phyloP scores from a whole-genome alignment of 2,329 filamentous ascomycete genomes.

The Aspergillus piperis region DNA sequence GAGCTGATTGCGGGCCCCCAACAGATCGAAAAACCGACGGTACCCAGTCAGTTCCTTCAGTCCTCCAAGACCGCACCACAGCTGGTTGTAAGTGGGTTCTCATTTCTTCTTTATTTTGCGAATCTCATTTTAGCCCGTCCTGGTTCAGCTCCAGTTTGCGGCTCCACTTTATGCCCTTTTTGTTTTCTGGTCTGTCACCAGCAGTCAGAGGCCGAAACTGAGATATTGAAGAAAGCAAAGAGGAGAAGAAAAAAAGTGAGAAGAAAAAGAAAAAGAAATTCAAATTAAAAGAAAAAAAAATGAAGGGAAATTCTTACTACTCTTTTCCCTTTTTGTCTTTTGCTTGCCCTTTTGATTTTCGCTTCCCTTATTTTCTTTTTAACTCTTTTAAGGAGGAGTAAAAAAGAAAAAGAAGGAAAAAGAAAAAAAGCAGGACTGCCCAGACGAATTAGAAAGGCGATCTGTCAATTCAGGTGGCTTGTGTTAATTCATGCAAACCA shows the following conservation, averaged over 20 bases:
- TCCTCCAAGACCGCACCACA: background rate
- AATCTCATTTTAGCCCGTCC: slow-evolving; percentile 13
- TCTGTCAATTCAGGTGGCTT: slow-evolving; percentile 32
- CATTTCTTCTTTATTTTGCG: slow-evolving; percentile 13
- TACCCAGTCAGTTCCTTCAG: slow-evolving; percentile 1
- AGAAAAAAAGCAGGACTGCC: slow-evolving; percentile 12
- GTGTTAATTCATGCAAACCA: slow-evolving; percentile 19
- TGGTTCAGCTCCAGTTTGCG: slow-evolving; percentile 8
- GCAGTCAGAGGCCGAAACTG: slow-evolving; percentile 5
- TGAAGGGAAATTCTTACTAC: background rate
- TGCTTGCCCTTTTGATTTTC: too few species aligned
- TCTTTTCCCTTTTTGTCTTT: too few species aligned
- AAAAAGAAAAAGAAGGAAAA: slow-evolving; percentile 13
- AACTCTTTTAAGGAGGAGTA: slow-evolving; percentile 1
- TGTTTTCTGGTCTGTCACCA: slow-evolving; percentile 4
- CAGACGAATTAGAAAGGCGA: slow-evolving; percentile 22
- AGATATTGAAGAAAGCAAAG: background rate
- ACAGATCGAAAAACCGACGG: background rate
- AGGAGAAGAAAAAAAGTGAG: background rate
- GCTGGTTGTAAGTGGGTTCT: slow-evolving; percentile 1
- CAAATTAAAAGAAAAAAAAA: slow-evolving; percentile 1
- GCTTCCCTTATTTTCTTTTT: too few species aligned
- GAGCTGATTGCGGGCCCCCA: slow-evolving; percentile 14
- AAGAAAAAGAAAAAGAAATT: background rate
- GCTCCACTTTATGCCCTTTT: slow-evolving; percentile 17